Evolutionary conservation across 352 stramenopile species (phyloP).

Genomic region (Pythium myriotylum): DNA sequence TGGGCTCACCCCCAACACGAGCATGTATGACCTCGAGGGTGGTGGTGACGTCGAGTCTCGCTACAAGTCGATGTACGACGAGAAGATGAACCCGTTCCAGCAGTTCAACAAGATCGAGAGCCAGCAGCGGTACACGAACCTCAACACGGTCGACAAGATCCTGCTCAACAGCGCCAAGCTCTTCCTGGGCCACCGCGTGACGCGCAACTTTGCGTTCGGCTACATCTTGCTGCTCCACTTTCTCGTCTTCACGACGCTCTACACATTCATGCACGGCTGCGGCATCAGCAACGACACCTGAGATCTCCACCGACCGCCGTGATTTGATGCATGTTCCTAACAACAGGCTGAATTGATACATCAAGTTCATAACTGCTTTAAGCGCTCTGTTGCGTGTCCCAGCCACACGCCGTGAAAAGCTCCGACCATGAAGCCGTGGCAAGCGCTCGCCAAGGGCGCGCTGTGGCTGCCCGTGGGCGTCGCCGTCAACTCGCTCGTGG

Average conservation of each 20-base stretch:
- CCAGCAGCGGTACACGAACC: conserved; percentile 88
- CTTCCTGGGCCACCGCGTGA: conserved; percentile 81
- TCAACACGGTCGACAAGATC: conserved; percentile 92
- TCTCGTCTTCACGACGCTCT: conserved; percentile 84
- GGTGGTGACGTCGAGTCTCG: conserved; percentile 63
- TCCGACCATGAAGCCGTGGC: conserved; percentile 55
- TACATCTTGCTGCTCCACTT: conserved; percentile 88
- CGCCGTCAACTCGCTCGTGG: conserved; percentile 68
- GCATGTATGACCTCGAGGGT: conserved; percentile 30
- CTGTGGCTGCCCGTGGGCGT: conserved; percentile 85
- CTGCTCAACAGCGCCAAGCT: conserved; percentile 85
- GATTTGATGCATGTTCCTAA: conserved; percentile 28
- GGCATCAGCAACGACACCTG: conserved; percentile 66
- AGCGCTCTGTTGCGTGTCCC: background rate
- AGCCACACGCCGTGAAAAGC: background rate
- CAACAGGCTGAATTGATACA: background rate
- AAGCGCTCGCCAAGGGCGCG: conserved; percentile 56
- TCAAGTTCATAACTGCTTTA: background rate
- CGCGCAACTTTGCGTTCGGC: conserved; percentile 78
- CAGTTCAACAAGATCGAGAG: conserved; percentile 91
- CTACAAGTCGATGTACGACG: conserved; percentile 90
- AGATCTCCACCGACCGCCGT: no score
- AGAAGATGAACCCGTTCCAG: conserved; percentile 92
- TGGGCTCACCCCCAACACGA: conserved; percentile 11
- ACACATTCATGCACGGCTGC: conserved; percentile 88